phyloP scores from a whole-genome alignment of 345 rosid species.

The Gossypium bickii region DNA sequence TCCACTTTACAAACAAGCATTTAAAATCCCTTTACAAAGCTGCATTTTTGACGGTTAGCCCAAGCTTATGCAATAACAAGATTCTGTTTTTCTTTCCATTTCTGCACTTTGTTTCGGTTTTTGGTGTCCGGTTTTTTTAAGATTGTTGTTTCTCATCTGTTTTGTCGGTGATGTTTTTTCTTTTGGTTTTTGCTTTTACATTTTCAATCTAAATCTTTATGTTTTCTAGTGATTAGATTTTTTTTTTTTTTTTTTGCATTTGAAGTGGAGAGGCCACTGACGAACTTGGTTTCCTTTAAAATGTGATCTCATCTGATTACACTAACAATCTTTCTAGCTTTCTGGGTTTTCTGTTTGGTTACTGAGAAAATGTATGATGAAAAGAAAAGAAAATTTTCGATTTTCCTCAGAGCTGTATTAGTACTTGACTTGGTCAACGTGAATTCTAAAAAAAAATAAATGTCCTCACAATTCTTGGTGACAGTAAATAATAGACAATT shows the following conservation, averaged over 20 bases:
- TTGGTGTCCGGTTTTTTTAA: background rate
- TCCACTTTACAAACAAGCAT: background rate
- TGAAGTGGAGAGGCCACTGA: background rate
- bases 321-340: background rate
- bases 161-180: conserved; percentile 37
- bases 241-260: background rate
- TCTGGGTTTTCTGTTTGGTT: conserved; percentile 3
- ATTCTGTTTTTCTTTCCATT: conserved; percentile 2
- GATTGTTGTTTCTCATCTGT: conserved; percentile 13
- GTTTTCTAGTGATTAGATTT: no score
- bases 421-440: background rate
- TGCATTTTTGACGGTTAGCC: conserved; percentile 46
- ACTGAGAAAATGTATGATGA: conserved; percentile 5
- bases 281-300: background rate
- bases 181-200: conserved; percentile 10
- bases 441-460: background rate
- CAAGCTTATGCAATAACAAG: background rate
- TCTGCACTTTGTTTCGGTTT: background rate
- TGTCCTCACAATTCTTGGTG: conserved; percentile 1
- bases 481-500: background rate
- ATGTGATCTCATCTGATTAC: conserved; percentile 1
- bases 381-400: background rate
- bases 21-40: conserved; percentile 3
- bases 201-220: background rate
- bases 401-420: background rate